Evolutionary conservation across 495 filamentous ascomycete genomes (phyloP), one percentile per base, ranked within the genome.

Genomic region (Daldinia loculata): DNA sequence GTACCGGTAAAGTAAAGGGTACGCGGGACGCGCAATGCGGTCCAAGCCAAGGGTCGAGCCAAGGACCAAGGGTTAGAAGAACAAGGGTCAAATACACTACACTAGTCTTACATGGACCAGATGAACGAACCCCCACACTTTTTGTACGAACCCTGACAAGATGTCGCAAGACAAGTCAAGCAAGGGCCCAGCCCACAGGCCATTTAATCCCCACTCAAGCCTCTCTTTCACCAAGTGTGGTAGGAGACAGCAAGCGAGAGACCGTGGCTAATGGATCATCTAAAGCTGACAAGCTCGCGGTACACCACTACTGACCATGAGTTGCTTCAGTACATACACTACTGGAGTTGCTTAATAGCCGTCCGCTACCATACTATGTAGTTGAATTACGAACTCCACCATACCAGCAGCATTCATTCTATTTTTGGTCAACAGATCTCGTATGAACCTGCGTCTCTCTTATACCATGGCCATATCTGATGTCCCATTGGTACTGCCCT

Each of bases 61-160:
- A 52, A 36, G 53, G 27, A 36, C 22, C 61, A 68, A 68, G 70
- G 66, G 56, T 64, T 39, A 53, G 17, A 50, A 24, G 48, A 53
- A 62, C 64, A 56, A 66, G 71, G 36, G 39, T 24, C 52, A 17
- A 48, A 3, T 26, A n/a, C n/a, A n/a, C n/a, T n/a, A n/a, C n/a
- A n/a, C n/a, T n/a, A 24, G 53, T 66, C 66, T 48, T 67, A 63
- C 71, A 74, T 66, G 66, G 67, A 60, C 50, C 66, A 70, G 62
- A 68, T 56, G 70, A 58, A 58, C 53, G 67, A 74, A 74, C 71
- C 71, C 71, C 71, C 71, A 74, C 71, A 74, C 71, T 70, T 61
- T 57, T 57, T 43, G 71, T 70, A 52, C 70, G 67, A 70, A 70
- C 67, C 67, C 67, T 71, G 55, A 39, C 29, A 29, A 48, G 27